Conservation (phyloP, 768 basidiomycete species). For the Leucocoprinus leucothites region DNA sequence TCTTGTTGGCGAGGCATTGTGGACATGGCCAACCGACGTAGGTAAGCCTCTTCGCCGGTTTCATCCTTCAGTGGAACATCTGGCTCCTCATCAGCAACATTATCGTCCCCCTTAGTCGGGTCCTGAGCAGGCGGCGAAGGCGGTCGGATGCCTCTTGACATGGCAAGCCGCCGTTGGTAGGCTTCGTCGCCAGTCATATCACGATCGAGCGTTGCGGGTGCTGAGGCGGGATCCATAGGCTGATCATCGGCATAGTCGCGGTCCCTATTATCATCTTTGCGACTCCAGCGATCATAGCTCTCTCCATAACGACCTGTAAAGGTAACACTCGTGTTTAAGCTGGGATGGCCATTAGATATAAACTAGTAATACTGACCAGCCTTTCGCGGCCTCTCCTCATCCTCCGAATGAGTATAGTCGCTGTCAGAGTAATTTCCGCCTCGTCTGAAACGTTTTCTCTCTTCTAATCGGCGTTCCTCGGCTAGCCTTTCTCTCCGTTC, state of each 20-base stretch:
- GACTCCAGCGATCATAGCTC: slow-evolving; percentile 49
- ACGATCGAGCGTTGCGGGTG: slow-evolving; percentile 26
- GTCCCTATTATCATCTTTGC: slow-evolving; percentile 37
- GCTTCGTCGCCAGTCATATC: slow-evolving; percentile 77
- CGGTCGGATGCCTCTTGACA: slow-evolving; percentile 41
- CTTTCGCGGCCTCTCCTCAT: slow-evolving; percentile 64
- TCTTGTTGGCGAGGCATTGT: slow-evolving; percentile 24
- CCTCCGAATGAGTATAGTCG: slow-evolving; percentile 61
- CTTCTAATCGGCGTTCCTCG: slow-evolving; percentile 55
- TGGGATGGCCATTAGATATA: background rate
- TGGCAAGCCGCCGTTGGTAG: slow-evolving; percentile 69
- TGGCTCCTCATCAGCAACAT: background rate
- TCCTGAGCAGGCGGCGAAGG: slow-evolving; percentile 20
- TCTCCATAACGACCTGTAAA: slow-evolving; percentile 47
- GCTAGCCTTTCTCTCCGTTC: slow-evolving; percentile 66
- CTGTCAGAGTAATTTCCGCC: slow-evolving; percentile 67
- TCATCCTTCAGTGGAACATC: slow-evolving; percentile 24
- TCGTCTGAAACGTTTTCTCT: slow-evolving; percentile 54
- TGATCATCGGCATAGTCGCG: slow-evolving; percentile 18
- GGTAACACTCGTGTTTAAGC: slow-evolving; percentile 11
- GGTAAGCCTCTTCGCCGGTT: slow-evolving; percentile 69
- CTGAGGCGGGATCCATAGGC: slow-evolving; percentile 22
- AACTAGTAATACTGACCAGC: slow-evolving; percentile 44
- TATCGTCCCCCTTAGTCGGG: slow-evolving; percentile 16
- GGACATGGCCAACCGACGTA: slow-evolving; percentile 59